Evolutionary conservation across 139 green algal species (phyloP).

Genomic region (Nannochloris sp.): DNA sequence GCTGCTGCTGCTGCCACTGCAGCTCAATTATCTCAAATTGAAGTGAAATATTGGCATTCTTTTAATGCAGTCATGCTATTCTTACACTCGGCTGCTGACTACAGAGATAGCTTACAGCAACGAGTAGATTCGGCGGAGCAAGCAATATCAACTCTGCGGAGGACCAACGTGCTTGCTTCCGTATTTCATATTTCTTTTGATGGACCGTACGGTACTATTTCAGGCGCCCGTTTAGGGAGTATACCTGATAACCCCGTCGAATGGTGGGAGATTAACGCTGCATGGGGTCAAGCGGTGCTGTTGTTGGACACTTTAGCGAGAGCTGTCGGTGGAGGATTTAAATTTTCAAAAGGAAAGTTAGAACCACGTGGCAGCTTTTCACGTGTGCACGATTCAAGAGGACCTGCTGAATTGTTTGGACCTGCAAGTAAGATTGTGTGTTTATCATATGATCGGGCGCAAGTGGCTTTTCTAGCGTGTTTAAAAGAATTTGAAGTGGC

Average conservation of each 20-base stretch:
- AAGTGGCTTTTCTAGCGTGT: conserved; percentile 71
- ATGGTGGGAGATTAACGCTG: conserved; percentile 98
- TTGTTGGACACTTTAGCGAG: conserved; percentile 88
- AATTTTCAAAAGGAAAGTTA: conserved; percentile 51
- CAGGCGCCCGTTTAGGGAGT: conserved; percentile 77
- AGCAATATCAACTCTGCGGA: not conserved
- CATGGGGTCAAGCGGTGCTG: conserved; percentile 87
- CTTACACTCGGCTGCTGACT: not conserved
- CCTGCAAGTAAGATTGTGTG: conserved; percentile 80
- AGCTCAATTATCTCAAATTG: conserved; percentile 17
- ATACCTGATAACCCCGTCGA: conserved; percentile 65
- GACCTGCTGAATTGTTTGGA: conserved; percentile 75
- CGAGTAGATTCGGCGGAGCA: not conserved
- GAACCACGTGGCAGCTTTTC: conserved; percentile 82
- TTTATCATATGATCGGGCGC: conserved; percentile 77
- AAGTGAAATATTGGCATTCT: conserved; percentile 21
- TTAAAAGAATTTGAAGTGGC: conserved; percentile 81
- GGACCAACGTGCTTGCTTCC: conserved; percentile 72
- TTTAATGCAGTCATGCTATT: conserved; percentile 10
- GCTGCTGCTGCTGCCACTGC: conserved; percentile 14
- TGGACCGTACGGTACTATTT: conserved; percentile 81
- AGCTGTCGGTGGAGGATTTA: conserved; percentile 1
- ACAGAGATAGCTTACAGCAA: not conserved
- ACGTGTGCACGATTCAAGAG: conserved; percentile 59
- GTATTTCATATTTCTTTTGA: conserved; percentile 86